Percentiles rank a stretch among this genome's conserved stretches.
Conservation (phyloP, 192 early-diverging fungal genomes). For the Kappamyces sp. region DNA sequence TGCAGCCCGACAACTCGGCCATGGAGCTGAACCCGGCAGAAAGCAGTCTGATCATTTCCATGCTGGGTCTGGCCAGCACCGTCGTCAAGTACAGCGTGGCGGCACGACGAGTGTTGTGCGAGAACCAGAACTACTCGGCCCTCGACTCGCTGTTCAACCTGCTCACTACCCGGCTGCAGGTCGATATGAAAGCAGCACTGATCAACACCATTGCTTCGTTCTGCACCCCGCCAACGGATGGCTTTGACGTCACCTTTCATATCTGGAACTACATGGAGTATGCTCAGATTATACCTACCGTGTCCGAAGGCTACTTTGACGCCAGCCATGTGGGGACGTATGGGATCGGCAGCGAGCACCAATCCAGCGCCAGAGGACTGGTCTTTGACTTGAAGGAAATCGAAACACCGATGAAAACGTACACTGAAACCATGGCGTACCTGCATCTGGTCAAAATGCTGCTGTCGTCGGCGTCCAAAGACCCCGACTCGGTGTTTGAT, state of each 20-base stretch:
- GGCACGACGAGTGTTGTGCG: constrained; percentile 62
- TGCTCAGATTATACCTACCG: constrained; percentile 53
- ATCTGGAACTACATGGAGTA: constrained; percentile 81
- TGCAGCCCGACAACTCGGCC: constrained; percentile 17
- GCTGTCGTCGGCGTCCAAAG: constrained; percentile 25
- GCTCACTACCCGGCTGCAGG: constrained; percentile 69
- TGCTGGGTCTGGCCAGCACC: constrained; percentile 68
- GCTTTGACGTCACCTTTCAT: constrained; percentile 55
- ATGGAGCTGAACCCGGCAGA: constrained; percentile 68
- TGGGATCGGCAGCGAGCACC: constrained; percentile 7
- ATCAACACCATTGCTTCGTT: constrained; percentile 78
- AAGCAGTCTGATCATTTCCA: constrained; percentile 60
- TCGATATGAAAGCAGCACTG: constrained; percentile 75
- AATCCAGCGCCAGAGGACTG: constrained; percentile 37
- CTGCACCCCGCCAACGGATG: constrained; percentile 48
- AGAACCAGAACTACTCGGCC: constrained; percentile 61
- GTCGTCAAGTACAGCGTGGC: constrained; percentile 71
- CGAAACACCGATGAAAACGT: constrained; percentile 68
- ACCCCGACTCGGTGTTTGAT: constrained; percentile 43
- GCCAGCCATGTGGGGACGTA: constrained; percentile 10
- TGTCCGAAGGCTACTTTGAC: constrained; percentile 19
- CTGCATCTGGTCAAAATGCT: constrained; percentile 65
- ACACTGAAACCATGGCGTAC: constrained; percentile 83
- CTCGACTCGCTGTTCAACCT: constrained; percentile 70
- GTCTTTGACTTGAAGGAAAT: constrained; percentile 77